These are phyloP conservation scores for Colletotrichum horii DNA, from an alignment of 2,329 filamentous ascomycete species.

Conservation along the genomic window DNA sequence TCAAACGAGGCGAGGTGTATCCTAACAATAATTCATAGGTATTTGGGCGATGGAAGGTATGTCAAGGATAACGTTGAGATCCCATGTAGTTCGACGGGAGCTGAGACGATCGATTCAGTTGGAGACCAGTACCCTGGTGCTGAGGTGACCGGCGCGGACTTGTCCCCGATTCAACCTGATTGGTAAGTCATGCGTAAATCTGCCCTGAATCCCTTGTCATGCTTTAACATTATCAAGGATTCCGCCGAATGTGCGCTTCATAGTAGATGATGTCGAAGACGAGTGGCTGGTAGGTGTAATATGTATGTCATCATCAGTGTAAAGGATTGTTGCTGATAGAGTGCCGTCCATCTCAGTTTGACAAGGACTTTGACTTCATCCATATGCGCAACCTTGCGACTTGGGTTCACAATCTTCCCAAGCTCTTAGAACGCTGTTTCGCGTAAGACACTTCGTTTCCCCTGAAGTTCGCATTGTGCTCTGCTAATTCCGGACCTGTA, in stretches of 20 bases:
- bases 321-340: neutral
- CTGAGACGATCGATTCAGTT: neutral
- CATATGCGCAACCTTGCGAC: neutral
- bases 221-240: neutral
- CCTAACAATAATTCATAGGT: neutral
- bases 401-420: neutral
- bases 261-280: neutral
- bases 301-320: neutral
- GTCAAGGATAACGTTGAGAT: neutral
- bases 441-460: neutral
- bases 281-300: neutral
- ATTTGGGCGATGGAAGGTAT: neutral
- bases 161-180: neutral
- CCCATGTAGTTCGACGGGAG: neutral
- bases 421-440: neutral
- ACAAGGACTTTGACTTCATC: neutral
- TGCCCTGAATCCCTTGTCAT: accelerated
- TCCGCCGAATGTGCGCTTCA: neutral
- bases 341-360: neutral
- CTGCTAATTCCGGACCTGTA: neutral
- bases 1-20: accelerated
- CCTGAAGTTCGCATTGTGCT: neutral
- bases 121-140: neutral
- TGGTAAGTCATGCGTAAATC: neutral
- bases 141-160: neutral